Conservation (phyloP, 1,284 basidiomycete genomes). For the Sporisorium scitamineum region DNA sequence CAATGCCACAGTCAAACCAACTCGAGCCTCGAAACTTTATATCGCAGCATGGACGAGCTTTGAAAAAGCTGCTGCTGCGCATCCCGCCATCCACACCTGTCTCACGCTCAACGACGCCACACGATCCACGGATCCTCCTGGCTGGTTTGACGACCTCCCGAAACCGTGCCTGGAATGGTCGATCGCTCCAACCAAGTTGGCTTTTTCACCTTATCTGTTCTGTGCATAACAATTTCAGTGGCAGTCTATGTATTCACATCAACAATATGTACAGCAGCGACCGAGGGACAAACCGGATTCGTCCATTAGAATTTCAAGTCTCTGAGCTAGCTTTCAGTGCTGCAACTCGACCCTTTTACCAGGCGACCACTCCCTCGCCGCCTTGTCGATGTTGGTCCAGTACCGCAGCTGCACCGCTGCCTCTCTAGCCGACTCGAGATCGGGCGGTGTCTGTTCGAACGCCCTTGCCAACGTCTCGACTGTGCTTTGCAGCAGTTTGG, state of each 20-base stretch:
- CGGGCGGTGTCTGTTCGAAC: conserved; percentile 44
- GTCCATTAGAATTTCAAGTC: neutral
- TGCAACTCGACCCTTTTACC: conserved; percentile 61
- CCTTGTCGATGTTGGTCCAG: conserved; percentile 67
- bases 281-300: too few relatives aligned
- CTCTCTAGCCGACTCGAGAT: conserved; percentile 46
- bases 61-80: too few relatives aligned
- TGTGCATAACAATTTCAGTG: neutral
- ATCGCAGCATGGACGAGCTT: too few relatives aligned
- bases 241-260: neutral
- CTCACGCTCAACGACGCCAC: neutral
- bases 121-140: neutral
- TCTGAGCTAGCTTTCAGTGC: conserved; percentile 34
- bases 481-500: conserved; percentile 36
- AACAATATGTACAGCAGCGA: conserved; percentile 6
- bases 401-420: conserved; percentile 63
- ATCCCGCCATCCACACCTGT: neutral
- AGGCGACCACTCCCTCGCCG: conserved; percentile 63
- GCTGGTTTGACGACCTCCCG: neutral
- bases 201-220: neutral
- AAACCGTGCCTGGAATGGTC: neutral
- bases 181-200: neutral
- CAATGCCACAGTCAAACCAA: neutral
- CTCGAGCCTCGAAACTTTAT: neutral
- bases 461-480: conserved; percentile 45